These are phyloP conservation scores for Aspergillus fumigatus DNA, from an alignment of 2,329 filamentous ascomycete species.

Conservation along the genomic window DNA sequence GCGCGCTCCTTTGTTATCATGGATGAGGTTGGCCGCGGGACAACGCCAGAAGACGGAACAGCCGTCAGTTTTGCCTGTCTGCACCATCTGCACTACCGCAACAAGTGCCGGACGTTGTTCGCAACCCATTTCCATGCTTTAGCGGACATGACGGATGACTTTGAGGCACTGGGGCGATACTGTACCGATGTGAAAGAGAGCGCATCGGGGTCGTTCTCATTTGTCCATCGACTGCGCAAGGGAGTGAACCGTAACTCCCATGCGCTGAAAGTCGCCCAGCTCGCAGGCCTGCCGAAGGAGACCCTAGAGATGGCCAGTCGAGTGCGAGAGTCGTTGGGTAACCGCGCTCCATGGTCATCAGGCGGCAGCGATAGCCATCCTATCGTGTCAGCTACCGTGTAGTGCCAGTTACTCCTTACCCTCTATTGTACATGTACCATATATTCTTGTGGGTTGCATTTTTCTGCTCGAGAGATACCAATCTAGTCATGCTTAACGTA, in stretches of 20 bases:
- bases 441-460: neutral
- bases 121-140: constrained; percentile 91
- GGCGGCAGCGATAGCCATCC: neutral
- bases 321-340: constrained; percentile 42
- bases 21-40: constrained; percentile 95
- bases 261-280: constrained; percentile 85
- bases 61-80: constrained; percentile 87
- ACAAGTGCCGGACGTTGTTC: constrained; percentile 76
- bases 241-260: constrained; percentile 86
- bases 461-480: neutral
- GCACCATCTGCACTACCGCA: constrained; percentile 74
- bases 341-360: neutral
- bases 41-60: constrained; percentile 84
- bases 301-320: constrained; percentile 64
- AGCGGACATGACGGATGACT: constrained; percentile 65
- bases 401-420: neutral
- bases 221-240: constrained; percentile 73
- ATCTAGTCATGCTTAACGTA: constrained; percentile 2
- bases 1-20: constrained; percentile 87
- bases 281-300: constrained; percentile 74
- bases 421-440: neutral
- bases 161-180: constrained; percentile 64
- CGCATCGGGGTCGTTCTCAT: constrained; percentile 66
- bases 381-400: neutral
- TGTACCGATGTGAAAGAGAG: constrained; percentile 88